A percentile compares a stretch with the other conserved stretches of the same genome.
These are phyloP conservation scores for Acaromyces ingoldii DNA, from an alignment of 1,284 basidiomycete genomes.

Conservation along the genomic window DNA sequence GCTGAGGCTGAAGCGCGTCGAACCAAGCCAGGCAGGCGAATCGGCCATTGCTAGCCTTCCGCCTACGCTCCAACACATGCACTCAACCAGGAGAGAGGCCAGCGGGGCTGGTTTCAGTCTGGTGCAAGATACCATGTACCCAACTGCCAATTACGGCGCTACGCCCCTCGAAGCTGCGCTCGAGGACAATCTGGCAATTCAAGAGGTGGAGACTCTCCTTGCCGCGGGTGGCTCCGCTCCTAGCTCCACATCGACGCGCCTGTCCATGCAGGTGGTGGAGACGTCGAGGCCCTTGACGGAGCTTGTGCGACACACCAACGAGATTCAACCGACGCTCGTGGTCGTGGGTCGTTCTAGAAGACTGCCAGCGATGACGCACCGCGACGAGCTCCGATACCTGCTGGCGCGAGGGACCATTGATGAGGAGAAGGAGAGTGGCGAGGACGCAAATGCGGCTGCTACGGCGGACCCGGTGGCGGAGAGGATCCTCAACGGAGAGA, in stretches of 20 bases:
- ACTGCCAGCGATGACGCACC: conserved; percentile 39
- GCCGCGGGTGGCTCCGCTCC: conserved; percentile 11
- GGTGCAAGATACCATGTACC: conserved; percentile 35
- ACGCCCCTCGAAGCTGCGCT: conserved; percentile 31
- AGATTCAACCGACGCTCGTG: conserved; percentile 23
- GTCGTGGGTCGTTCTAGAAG: conserved; percentile 33
- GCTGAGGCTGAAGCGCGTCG: conserved; percentile 23
- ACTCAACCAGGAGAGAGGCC: conserved; percentile 10
- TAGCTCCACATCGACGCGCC: conserved; percentile 5
- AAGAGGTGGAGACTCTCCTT: conserved; percentile 22
- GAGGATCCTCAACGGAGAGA: conserved; percentile 28
- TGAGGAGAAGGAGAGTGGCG: neutral
- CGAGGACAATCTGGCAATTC: conserved; percentile 36
- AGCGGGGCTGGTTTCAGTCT: conserved; percentile 13
- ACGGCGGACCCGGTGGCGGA: neutral
- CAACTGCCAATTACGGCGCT: conserved; percentile 8
- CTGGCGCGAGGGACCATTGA: conserved; percentile 1
- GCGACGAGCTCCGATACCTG: conserved; percentile 33
- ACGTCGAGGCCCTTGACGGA: conserved; percentile 23
- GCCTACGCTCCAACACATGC: conserved; percentile 36
- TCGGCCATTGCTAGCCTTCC: conserved; percentile 23
- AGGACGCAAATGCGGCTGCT: neutral
- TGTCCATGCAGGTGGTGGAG: conserved; percentile 12
- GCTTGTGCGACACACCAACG: conserved; percentile 15
- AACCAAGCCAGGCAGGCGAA: conserved; percentile 24